A percentile compares a stretch with the other conserved stretches of the same genome.
These are phyloP conservation scores for Hypoxylon sp. DNA, from an alignment of 2,329 filamentous ascomycete genomes.

Conservation along the genomic window DNA sequence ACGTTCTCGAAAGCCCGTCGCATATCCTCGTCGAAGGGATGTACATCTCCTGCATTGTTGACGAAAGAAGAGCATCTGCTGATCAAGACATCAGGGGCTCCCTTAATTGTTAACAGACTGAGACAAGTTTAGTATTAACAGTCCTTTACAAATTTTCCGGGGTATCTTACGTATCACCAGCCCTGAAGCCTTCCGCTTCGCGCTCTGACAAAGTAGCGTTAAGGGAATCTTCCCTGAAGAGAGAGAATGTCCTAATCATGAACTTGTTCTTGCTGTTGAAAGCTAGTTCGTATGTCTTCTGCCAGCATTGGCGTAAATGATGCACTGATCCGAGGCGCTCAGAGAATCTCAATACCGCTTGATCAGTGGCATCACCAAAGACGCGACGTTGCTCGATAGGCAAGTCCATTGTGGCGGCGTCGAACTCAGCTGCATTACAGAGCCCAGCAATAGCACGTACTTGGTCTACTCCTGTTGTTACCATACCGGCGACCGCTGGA, in stretches of 20 bases:
- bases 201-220: slow-evolving; percentile 57
- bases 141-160: slow-evolving; percentile 24
- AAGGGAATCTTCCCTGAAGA: slow-evolving; percentile 59
- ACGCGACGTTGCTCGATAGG: slow-evolving; percentile 75
- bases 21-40: slow-evolving; percentile 64
- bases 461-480: slow-evolving; percentile 67
- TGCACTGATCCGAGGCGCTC: slow-evolving; percentile 74
- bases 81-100: slow-evolving; percentile 81
- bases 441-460: slow-evolving; percentile 74
- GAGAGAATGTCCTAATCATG: slow-evolving; percentile 76
- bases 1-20: slow-evolving; percentile 66
- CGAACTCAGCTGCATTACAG: slow-evolving; percentile 83
- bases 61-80: slow-evolving; percentile 72
- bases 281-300: slow-evolving; percentile 75
- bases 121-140: slow-evolving; percentile 62
- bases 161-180: slow-evolving; percentile 57
- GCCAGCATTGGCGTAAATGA: slow-evolving; percentile 74
- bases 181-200: slow-evolving; percentile 56
- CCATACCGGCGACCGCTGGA: slow-evolving; percentile 48
- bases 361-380: slow-evolving; percentile 83
- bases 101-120: slow-evolving; percentile 80
- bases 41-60: slow-evolving; percentile 67
- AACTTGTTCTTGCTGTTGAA: slow-evolving; percentile 91
- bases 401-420: slow-evolving; percentile 72
- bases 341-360: slow-evolving; percentile 80